A percentile compares a stretch with the other conserved stretches of the same genome.
Evolutionary conservation across 805 yeast genomes (phyloP).

Genomic region (Cyberlindnera japonica): DNA sequence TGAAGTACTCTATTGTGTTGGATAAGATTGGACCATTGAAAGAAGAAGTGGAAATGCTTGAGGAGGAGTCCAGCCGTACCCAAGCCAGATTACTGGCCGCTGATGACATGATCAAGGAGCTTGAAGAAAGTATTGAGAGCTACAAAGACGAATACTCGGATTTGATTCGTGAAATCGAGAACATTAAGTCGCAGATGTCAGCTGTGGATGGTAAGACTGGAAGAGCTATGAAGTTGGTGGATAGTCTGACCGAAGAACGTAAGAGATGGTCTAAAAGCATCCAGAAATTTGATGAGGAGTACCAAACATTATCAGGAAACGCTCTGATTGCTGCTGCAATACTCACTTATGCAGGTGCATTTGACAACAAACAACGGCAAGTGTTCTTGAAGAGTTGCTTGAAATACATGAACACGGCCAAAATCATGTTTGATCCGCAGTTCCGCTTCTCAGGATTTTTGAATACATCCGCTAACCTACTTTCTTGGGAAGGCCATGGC

Average conservation of each 20-base stretch:
- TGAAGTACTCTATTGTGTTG: conserved; percentile 68
- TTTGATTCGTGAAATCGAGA: conserved; percentile 76
- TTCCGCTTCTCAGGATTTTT: conserved; percentile 36
- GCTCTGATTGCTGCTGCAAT: conserved; percentile 61
- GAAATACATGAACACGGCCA: conserved; percentile 30
- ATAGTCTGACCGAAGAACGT: conserved; percentile 62
- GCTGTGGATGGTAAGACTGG: conserved; percentile 55
- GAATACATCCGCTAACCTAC: conserved; percentile 36
- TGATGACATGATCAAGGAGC: conserved; percentile 74
- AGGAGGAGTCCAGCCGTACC: conserved; percentile 56
- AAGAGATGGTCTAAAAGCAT: conserved; percentile 68
- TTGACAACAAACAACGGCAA: conserved; percentile 47
- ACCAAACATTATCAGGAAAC: conserved; percentile 57
- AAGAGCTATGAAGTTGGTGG: conserved; percentile 60
- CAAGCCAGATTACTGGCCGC: conserved; percentile 70
- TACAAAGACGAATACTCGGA: conserved; percentile 68
- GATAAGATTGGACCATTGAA: conserved; percentile 72
- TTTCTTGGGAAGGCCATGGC: conserved; percentile 51
- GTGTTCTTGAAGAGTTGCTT: conserved; percentile 36
- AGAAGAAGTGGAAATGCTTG: conserved; percentile 58
- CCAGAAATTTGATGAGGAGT: conserved; percentile 43
- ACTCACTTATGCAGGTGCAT: conserved; percentile 55
- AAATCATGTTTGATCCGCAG: conserved; percentile 38
- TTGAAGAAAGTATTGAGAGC: conserved; percentile 61
- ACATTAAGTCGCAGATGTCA: conserved; percentile 66